These are phyloP conservation scores for Chalciporus sphaerocephalus DNA, from an alignment of 768 basidiomycete genomes.

Conservation along the genomic window DNA sequence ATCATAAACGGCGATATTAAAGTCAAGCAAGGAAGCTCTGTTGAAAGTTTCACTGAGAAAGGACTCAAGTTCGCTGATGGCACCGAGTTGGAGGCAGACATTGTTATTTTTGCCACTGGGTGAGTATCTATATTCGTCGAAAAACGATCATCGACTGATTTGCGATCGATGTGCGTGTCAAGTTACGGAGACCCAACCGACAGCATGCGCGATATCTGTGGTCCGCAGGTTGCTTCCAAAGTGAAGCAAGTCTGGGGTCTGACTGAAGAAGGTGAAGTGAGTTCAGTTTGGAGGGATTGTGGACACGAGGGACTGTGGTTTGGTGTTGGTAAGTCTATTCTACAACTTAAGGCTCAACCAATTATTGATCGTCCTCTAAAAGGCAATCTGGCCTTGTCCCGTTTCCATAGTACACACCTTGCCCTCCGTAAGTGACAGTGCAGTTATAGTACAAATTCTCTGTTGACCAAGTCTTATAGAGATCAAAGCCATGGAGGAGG, in stretches of 20 bases:
- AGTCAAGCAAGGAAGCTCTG: constrained; percentile 41
- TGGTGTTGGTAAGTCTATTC: constrained; percentile 20
- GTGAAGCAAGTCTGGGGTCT: constrained; percentile 58
- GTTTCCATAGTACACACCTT: constrained; percentile 30
- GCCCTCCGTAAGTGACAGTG: constrained; percentile 25
- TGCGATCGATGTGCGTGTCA: background rate
- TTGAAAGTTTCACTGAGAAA: constrained; percentile 29
- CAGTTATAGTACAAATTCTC: background rate
- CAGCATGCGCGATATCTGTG: constrained; percentile 42
- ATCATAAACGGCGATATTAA: constrained; percentile 48
- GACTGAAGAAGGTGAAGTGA: constrained; percentile 58
- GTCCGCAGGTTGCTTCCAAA: constrained; percentile 40
- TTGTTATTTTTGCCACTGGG: constrained; percentile 33
- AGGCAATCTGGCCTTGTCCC: constrained; percentile 24
- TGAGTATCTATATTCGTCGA: constrained; percentile 1
- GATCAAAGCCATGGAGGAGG: constrained; percentile 29
- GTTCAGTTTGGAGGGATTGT: constrained; percentile 33
- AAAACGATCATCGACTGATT: background rate
- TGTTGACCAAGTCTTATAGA: constrained; percentile 13
- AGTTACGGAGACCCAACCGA: constrained; percentile 47
- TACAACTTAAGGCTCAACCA: background rate
- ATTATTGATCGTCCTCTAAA: background rate
- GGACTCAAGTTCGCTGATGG: constrained; percentile 31
- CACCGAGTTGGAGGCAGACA: constrained; percentile 30
- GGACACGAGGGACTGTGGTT: constrained; percentile 37